Evolutionary conservation across 352 stramenopile genomes (phyloP).

Genomic region (Pythium vanterpoolii): DNA sequence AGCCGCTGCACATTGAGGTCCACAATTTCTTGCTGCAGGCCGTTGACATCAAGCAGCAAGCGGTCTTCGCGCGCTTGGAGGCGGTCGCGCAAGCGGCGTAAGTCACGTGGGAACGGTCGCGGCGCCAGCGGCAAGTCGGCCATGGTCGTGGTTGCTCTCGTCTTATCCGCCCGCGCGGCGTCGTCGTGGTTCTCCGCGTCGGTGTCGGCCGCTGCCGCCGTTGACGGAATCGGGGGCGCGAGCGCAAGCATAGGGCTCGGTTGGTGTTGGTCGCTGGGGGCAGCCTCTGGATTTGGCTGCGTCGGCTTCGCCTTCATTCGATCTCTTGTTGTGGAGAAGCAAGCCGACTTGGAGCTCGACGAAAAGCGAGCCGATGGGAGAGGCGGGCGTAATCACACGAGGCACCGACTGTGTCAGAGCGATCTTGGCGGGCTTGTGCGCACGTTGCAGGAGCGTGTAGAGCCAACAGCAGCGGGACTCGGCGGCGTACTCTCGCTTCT

Average conservation of each 20-base stretch:
- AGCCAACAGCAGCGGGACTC: background rate
- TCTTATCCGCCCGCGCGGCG: no score
- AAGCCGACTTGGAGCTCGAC: background rate
- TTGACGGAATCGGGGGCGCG: no score
- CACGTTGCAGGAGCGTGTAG: background rate
- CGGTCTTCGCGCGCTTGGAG: slow-evolving; percentile 25
- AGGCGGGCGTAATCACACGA: no score
- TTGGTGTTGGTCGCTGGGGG: no score
- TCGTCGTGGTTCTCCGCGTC: background rate
- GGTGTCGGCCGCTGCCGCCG: background rate
- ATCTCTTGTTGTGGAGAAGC: background rate
- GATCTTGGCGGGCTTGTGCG: no score
- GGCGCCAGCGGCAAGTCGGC: background rate
- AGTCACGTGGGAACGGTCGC: background rate
- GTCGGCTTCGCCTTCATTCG: no score
- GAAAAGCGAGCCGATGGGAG: background rate
- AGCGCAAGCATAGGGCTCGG: no score
- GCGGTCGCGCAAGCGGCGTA: slow-evolving; percentile 25
- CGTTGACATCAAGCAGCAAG: slow-evolving; percentile 28
- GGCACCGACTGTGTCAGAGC: background rate
- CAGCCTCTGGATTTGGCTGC: no score
- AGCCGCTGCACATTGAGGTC: slow-evolving; percentile 23
- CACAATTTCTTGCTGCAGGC: slow-evolving; percentile 24
- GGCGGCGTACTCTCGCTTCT: background rate
- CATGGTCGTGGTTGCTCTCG: background rate